Percentiles rank a stretch among this genome's conserved stretches.
phyloP scores from a whole-genome alignment of 2,329 filamentous ascomycete genomes.

The Botrytis sinoallii region DNA sequence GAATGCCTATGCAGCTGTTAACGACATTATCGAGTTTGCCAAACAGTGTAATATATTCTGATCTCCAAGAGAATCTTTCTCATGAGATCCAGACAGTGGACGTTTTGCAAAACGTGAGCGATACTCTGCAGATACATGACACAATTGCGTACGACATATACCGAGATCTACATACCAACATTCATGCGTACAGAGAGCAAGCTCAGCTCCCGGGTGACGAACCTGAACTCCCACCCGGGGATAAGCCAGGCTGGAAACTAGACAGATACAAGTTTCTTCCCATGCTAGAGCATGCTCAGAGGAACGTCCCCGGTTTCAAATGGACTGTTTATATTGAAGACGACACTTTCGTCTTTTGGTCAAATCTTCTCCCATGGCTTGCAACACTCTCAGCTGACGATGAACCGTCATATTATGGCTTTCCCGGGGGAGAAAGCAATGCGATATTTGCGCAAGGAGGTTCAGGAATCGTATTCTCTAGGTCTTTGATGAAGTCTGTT shows the following conservation, averaged over 20 bases:
- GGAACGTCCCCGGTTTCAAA: slow-evolving; percentile 14
- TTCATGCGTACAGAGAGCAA: slow-evolving; percentile 19
- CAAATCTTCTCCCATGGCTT: slow-evolving; percentile 11
- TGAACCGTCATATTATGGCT: slow-evolving; percentile 18
- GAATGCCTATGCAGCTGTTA: slow-evolving; percentile 21
- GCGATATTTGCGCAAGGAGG: slow-evolving; percentile 22
- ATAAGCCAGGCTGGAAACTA: slow-evolving; percentile 17
- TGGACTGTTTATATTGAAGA: slow-evolving; percentile 25
- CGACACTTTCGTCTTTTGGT: slow-evolving; percentile 21
- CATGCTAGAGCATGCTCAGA: slow-evolving; percentile 19
- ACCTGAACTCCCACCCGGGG: background rate
- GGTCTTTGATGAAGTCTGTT: slow-evolving; percentile 19
- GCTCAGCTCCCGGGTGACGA: slow-evolving; percentile 20
- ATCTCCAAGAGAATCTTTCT: slow-evolving; percentile 2
- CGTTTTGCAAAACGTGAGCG: slow-evolving; percentile 16
- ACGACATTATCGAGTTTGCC: slow-evolving; percentile 12
- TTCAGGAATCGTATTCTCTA: slow-evolving; percentile 20
- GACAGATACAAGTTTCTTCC: slow-evolving; percentile 25
- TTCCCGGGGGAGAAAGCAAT: slow-evolving; percentile 11
- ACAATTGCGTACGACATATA: slow-evolving; percentile 9
- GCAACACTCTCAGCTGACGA: slow-evolving; percentile 14
- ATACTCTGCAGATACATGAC: slow-evolving; percentile 15
- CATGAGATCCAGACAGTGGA: slow-evolving; percentile 4
- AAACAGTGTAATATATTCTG: slow-evolving; percentile 4
- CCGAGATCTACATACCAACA: background rate